phyloP scores from a whole-genome alignment of 495 filamentous ascomycete species.

The Bathelium albidoporum region DNA sequence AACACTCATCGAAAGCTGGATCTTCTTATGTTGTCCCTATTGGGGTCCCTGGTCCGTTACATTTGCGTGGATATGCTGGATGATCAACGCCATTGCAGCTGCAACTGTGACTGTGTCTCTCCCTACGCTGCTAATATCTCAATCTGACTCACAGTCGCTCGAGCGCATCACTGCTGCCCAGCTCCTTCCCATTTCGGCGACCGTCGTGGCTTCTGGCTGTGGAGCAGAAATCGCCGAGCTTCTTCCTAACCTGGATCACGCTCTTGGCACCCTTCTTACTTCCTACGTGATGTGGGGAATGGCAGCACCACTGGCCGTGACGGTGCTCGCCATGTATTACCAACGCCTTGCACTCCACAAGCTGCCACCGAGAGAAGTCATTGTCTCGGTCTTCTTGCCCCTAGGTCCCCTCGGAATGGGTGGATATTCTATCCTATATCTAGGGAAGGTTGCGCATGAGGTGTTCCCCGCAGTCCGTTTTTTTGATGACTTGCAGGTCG shows the following conservation, averaged over 20 bases:
- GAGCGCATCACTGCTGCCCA: conserved; percentile 49
- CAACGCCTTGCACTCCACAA: conserved; percentile 51
- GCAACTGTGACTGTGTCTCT: conserved; percentile 42
- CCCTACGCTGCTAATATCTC: conserved; percentile 41
- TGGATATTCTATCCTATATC: conserved; percentile 48
- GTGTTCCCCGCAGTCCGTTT: conserved; percentile 45
- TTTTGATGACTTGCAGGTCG: conserved; percentile 27
- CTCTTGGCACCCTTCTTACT: conserved; percentile 45
- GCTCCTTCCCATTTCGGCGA: conserved; percentile 52
- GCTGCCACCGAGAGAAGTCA: conserved; percentile 48
- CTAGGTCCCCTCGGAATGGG: conserved; percentile 53
- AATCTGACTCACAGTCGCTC: conserved; percentile 33
- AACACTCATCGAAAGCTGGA: conserved; percentile 48
- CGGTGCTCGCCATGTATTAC: conserved; percentile 52
- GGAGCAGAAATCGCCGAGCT: conserved; percentile 46
- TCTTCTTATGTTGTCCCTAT: conserved; percentile 44
- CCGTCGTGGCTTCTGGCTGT: conserved; percentile 48
- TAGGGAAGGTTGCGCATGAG: conserved; percentile 41
- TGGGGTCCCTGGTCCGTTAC: conserved; percentile 42
- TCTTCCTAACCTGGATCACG: conserved; percentile 43
- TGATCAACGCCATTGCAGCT: conserved; percentile 45
- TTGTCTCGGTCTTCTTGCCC: conserved; percentile 54
- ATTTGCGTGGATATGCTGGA: conserved; percentile 45
- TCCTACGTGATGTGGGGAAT: conserved; percentile 54
- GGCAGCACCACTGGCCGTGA: conserved; percentile 45